Evolutionary conservation across 805 yeast genomes (phyloP), one percentile per base, ranked within the genome.

Genomic region (Ogataea thermomethanolica): DNA sequence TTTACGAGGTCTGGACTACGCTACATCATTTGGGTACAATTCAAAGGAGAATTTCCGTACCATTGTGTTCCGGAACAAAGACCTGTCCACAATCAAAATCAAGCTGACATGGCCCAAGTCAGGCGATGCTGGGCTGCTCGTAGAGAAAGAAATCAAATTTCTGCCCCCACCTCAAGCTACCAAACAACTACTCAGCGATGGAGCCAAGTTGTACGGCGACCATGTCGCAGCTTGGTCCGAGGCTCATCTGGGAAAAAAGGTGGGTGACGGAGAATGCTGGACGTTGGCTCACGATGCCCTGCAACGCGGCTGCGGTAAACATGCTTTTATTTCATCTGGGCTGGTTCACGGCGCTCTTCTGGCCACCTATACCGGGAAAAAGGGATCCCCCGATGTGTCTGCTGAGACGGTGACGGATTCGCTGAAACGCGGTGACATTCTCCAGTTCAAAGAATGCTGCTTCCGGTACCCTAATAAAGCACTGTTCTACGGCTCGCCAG

Each of bases 251-350:
- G 79, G 79, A 7, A 61, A 66, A 34, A 56, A 58, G 35, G 79
- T 77, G 8, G 80, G 79, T 2, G 55, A 68, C 28, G 83, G 83
- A 6, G 81, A 77, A 49, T 76, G 83, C 48, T 77, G 81, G 81
- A 78, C 78, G 25, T 65, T 77, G 42, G 82, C 81, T 0, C 71
- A 66, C 37, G 74, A 74, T 35, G 79, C 81, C 0, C 58, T 77
- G 29, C 55, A 61, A 35, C 70, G 73, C 43, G 77, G 78, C 0
- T 76, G 81, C 52, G 81, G 81, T 0, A 73, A 68, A 22, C 76
- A 74, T 51, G 81, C 82, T 0, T 75, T 76, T 56, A 71, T 74
- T 2, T 70, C 77, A 11, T 59, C 66, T 11, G 74, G 73, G 12
- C 50, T 55, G 10, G 64, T 57, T 15, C 81, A 77, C 49, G 82